Base-by-base conservation (phyloP, 768 basidiomycete species). In the Phaffia australis region DNA sequence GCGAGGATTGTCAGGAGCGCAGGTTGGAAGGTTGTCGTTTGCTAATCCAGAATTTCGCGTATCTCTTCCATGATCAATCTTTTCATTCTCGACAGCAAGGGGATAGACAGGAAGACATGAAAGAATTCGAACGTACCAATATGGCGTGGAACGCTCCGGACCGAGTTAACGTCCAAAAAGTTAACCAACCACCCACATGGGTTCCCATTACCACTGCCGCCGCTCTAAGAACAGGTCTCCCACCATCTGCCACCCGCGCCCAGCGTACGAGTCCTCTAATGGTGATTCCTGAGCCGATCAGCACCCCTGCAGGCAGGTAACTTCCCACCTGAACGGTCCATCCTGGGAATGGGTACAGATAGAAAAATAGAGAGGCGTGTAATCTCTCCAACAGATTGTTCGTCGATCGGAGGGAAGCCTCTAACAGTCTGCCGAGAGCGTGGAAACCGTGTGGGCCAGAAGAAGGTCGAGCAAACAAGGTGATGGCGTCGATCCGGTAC, bases 281-380 rank as follows among this genome's bases (percentile, higher is more conserved):
- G 76, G 94, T 87, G 81, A 95, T 82, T 0, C 85, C 87, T 16
- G 88, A 81, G 48, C 89, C 88, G 63, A 95, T 81, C 3, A 97
- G 75, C 48, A 98, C 81, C 0, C 84, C 88, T 64, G 88, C 89
- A 0, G 94, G 93, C 8, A 99, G 81, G 76, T 89, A 99, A 71
- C 80, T 83, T 2, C 92, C 93, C 32, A 98, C 90, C 74, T 93
- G 88, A 71, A 90, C 81, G 78, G 94, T 95, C 1, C 80, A 81
- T 6, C 77, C 79, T 1, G 84, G 80, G 49, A 79, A 77, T 18
- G 86, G 82, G 67, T 90, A 78, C 69, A 98, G 80, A 78, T 93
- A 98, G 79, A 98, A 92, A 80, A 98, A 97, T 77, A 94, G 93
- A 0, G 94, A 98, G 1, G 93, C 93, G 75, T 99, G 95, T 25